Evolutionary conservation across 2,329 filamentous ascomycete species (phyloP).

Genomic region (Aureobasidium melanogenum): DNA sequence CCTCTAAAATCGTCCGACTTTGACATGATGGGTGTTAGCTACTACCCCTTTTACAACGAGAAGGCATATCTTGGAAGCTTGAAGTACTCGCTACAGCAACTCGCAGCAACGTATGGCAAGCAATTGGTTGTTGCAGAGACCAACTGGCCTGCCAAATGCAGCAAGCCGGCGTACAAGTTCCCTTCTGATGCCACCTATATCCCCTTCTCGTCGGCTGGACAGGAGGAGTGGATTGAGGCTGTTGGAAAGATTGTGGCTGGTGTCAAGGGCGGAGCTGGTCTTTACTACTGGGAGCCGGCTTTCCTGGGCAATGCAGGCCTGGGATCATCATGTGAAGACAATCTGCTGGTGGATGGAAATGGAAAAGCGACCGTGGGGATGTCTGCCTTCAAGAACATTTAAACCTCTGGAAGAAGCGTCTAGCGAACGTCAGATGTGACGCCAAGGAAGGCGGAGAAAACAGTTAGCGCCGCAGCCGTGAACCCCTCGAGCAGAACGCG

Average conservation of each 20-base stretch:
- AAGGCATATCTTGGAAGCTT: constrained; percentile 21
- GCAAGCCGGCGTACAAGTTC: constrained; percentile 19
- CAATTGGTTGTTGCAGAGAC: constrained; percentile 21
- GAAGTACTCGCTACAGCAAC: constrained; percentile 16
- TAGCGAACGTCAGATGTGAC: background rate
- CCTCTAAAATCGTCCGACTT: constrained; percentile 19
- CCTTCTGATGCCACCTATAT: constrained; percentile 20
- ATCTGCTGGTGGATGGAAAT: constrained; percentile 21
- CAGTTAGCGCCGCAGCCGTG: background rate
- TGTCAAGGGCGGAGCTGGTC: constrained; percentile 20
- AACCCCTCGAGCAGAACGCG: background rate
- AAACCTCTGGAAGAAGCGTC: background rate
- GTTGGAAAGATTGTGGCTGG: constrained; percentile 16
- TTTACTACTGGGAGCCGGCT: constrained; percentile 26
- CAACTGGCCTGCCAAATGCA: constrained; percentile 23
- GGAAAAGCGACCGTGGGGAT: constrained; percentile 17
- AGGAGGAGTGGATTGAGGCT: constrained; percentile 21
- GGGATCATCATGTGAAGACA: constrained; percentile 21
- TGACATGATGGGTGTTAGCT: constrained; percentile 23
- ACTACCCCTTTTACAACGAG: constrained; percentile 24
- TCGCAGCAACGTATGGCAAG: constrained; percentile 21
- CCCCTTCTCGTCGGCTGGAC: constrained; percentile 21
- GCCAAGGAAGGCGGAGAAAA: background rate
- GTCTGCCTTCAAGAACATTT: constrained; percentile 11
- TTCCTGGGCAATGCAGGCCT: constrained; percentile 22